Percentiles rank a stretch among this genome's conserved stretches.
phyloP scores from a whole-genome alignment of 202 grass and related monocot species.

The Bolboschoenoplectus hybrid region DNA sequence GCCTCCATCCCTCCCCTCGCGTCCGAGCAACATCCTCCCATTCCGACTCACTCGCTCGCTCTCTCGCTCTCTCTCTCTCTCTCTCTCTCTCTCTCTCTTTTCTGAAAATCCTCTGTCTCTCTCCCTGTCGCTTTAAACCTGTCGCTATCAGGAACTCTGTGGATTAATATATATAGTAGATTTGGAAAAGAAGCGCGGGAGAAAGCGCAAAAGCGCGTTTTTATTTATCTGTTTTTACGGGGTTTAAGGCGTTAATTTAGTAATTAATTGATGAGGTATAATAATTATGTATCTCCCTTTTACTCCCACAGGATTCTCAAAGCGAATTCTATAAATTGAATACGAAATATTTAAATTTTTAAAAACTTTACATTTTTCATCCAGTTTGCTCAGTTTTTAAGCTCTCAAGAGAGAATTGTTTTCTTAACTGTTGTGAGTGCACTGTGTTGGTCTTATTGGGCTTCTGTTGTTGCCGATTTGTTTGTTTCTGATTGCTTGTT shows the following conservation, averaged over 20 bases:
- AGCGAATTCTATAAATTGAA: too few relatives aligned
- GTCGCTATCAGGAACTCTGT: neutral
- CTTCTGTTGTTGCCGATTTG: too few relatives aligned
- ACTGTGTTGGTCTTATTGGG: too few relatives aligned
- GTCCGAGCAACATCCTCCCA: slow-evolving; percentile 73
- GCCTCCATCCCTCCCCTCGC: slow-evolving; percentile 69
- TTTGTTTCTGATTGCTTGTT: too few relatives aligned
- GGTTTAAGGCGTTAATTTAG: neutral
- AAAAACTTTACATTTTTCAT: too few relatives aligned
- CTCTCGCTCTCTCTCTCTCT: neutral
- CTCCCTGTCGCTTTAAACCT: neutral
- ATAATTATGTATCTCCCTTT: too few relatives aligned
- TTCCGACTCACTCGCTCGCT: neutral
- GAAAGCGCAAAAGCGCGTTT: neutral
- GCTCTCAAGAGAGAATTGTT: too few relatives aligned
- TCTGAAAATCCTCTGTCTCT: neutral
- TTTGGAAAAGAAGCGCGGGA: slow-evolving; percentile 6
- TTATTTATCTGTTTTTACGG: neutral
- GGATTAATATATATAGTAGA: neutral
- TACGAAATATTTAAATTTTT: too few relatives aligned
- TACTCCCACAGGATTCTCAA: too few relatives aligned
- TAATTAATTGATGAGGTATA: too few relatives aligned
- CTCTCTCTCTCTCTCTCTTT: neutral
- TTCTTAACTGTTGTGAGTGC: too few relatives aligned
- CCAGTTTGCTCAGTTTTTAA: too few relatives aligned